These are phyloP conservation scores for Colletotrichum cuscutae DNA, from an alignment of 2,329 filamentous ascomycete species.

Conservation along the genomic window DNA sequence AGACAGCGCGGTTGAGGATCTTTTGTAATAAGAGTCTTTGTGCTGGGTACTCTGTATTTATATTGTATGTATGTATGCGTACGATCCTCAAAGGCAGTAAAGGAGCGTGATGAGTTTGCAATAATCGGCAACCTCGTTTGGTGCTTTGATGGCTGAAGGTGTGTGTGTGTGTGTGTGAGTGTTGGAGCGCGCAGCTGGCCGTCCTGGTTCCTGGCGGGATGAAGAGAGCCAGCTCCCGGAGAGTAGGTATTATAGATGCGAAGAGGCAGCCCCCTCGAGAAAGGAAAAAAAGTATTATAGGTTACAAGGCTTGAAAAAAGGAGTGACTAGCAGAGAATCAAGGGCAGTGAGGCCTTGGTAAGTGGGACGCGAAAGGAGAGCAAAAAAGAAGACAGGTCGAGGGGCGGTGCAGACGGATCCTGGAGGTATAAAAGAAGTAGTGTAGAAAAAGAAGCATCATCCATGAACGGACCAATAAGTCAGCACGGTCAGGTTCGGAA, in stretches of 20 bases:
- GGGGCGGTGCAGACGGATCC: conserved; percentile 59
- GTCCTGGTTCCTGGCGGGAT: conserved; percentile 54
- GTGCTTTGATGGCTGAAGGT: conserved; percentile 43
- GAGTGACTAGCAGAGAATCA: conserved; percentile 60
- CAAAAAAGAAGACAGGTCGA: conserved; percentile 52
- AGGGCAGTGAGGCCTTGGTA: conserved; percentile 48
- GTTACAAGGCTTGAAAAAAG: conserved; percentile 50
- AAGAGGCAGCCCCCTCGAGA: conserved; percentile 50
- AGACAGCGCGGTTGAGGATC: background rate
- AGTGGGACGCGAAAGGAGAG: conserved; percentile 56
- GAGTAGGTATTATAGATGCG: conserved; percentile 50
- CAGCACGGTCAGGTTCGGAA: conserved; percentile 59
- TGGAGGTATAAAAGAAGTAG: conserved; percentile 64
- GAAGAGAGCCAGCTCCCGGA: conserved; percentile 65
- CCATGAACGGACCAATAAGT: conserved; percentile 48
- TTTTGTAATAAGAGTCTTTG: background rate
- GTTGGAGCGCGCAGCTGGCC: conserved; percentile 46
- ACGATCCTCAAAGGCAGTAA: conserved; percentile 40
- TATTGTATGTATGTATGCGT: conserved; percentile 37
- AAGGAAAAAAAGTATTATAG: conserved; percentile 41
- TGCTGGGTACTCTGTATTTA: background rate
- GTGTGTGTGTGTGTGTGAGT: background rate
- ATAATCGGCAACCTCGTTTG: conserved; percentile 54
- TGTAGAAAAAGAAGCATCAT: conserved; percentile 52
- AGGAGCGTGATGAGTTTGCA: conserved; percentile 56